phyloP scores from a whole-genome alignment of 257 asterid genomes.

The Henckelia pumila region DNA sequence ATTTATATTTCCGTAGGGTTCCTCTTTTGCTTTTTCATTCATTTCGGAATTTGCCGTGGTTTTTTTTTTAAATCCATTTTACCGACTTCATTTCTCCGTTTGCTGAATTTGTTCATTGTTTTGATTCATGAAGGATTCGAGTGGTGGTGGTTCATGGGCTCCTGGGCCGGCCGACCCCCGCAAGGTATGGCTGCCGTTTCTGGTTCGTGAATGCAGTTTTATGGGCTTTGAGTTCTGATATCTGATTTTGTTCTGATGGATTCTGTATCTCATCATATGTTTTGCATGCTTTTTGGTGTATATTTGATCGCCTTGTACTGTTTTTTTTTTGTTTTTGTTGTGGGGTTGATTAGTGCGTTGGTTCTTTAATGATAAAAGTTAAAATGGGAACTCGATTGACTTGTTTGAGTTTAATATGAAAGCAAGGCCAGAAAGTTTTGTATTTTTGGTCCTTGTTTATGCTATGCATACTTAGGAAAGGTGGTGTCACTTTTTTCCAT shows the following conservation, averaged over 20 bases:
- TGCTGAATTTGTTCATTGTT: background rate
- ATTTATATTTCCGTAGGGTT: too few species aligned
- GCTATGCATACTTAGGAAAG: background rate
- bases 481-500: background rate
- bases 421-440: background rate
- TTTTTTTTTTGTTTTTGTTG: too few species aligned
- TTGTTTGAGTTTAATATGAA: background rate
- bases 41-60: too few species aligned
- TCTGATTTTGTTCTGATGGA: background rate
- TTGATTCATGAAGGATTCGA: conserved; percentile 10
- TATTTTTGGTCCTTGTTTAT: conserved; percentile 2
- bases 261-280: background rate
- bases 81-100: background rate
- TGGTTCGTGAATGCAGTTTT: background rate
- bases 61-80: too few species aligned
- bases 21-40: too few species aligned
- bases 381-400: background rate
- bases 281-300: background rate
- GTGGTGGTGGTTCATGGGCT: conserved; percentile 3
- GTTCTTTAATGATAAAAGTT: background rate
- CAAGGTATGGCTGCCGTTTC: conserved; percentile 19
- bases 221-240: background rate
- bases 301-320: conserved; percentile 3
- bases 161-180: conserved; percentile 13
- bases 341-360: background rate